These are phyloP conservation scores for Leptographium flavum DNA, from an alignment of 2,329 filamentous ascomycete species.

Conservation along the genomic window DNA sequence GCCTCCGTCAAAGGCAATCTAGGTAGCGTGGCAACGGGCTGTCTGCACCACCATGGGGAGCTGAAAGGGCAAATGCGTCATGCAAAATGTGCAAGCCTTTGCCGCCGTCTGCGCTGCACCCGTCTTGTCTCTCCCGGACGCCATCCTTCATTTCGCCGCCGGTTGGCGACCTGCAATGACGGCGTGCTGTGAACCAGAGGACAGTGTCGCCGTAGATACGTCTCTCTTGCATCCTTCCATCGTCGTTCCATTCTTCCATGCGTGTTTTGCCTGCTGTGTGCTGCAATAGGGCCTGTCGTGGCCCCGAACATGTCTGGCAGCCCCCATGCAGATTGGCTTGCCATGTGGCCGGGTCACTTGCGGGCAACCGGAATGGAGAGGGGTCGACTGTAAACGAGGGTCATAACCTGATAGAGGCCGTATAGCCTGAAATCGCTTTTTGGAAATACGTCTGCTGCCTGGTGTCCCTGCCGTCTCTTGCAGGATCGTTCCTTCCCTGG, in stretches of 20 bases:
- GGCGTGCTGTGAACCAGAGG: no score
- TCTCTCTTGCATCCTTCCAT: not conserved
- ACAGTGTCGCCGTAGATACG: not conserved
- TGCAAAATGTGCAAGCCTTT: no score
- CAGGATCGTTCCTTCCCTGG: not conserved
- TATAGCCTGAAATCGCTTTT: not conserved
- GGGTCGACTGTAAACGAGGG: no score
- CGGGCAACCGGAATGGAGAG: not conserved
- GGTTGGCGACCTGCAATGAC: no score
- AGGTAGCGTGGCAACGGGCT: not conserved
- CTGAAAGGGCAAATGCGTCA: no score
- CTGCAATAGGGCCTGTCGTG: not conserved
- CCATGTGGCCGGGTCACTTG: not conserved
- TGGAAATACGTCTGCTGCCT: no score
- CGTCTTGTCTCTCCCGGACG: not conserved
- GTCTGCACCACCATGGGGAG: not conserved
- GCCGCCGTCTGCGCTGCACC: not conserved
- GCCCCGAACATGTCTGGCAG: not conserved
- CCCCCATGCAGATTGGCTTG: not conserved
- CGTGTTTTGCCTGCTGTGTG: not conserved
- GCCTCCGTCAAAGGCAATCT: not conserved
- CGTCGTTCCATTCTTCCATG: conserved; percentile 1
- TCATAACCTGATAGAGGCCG: no score
- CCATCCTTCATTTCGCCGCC: not conserved
- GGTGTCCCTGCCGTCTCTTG: not conserved